These are phyloP conservation scores for Botryotinia narcissicola DNA, from an alignment of 2,329 filamentous ascomycete species.

Conservation along the genomic window DNA sequence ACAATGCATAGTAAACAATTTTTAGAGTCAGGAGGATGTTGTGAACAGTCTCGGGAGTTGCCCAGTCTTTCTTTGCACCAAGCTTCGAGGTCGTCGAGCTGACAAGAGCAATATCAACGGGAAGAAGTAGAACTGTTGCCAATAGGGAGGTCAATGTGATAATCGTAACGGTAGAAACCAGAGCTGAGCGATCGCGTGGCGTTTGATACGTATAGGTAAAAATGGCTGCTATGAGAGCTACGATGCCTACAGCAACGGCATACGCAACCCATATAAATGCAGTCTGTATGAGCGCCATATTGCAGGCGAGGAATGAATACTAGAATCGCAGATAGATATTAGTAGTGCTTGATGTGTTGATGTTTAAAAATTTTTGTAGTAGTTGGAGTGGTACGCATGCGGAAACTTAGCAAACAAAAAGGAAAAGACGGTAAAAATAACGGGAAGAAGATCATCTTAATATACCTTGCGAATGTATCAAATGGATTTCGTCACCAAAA, in stretches of 20 bases:
- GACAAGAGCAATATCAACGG: conserved; percentile 92
- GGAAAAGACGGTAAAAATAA: not conserved
- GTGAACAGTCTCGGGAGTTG: conserved; percentile 75
- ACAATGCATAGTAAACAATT: conserved; percentile 88
- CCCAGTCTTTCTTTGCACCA: conserved; percentile 92
- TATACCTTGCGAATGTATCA: not conserved
- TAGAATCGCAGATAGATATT: not conserved
- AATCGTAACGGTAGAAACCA: conserved; percentile 81
- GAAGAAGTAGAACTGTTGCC: conserved; percentile 86
- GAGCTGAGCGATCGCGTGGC: conserved; percentile 77
- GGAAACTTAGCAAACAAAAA: not conserved
- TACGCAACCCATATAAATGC: conserved; percentile 96
- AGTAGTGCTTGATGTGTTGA: conserved; percentile 1
- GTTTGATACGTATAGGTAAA: conserved; percentile 93
- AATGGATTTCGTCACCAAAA: not conserved
- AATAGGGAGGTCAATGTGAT: conserved; percentile 83
- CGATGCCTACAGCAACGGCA: conserved; percentile 73
- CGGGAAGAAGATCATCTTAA: not conserved
- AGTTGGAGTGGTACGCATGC: conserved; percentile 3
- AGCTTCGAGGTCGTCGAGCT: conserved; percentile 78
- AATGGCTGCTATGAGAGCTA: conserved; percentile 73
- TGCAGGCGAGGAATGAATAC: conserved; percentile 15
- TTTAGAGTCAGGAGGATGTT: conserved; percentile 77
- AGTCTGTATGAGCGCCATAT: conserved; percentile 66
- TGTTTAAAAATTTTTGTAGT: not conserved